Conservation (phyloP, 345 rosid species). For the Conringia planisiliqua region DNA sequence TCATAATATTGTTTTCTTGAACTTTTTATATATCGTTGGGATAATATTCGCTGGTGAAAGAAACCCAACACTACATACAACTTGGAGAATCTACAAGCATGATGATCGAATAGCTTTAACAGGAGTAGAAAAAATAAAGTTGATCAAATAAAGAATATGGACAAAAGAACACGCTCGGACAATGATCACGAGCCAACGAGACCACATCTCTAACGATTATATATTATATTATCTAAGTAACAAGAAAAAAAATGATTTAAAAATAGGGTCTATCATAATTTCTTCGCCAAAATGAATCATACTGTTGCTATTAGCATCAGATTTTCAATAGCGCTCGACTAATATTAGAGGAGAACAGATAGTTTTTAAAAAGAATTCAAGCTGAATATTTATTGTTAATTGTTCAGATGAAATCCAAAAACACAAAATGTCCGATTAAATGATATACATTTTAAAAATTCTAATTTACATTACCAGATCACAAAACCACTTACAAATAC, state of each 20-base stretch:
- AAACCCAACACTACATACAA: constrained; percentile 35
- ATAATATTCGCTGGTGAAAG: constrained; percentile 38
- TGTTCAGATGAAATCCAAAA: background rate
- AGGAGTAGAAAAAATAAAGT: constrained; percentile 30
- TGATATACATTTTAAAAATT: background rate
- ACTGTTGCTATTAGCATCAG: background rate
- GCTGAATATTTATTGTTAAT: background rate
- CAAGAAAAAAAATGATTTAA: background rate
- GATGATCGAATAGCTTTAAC: constrained; percentile 34
- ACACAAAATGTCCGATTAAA: background rate
- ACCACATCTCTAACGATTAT: constrained; percentile 29
- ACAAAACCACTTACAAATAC: background rate
- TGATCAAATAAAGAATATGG: constrained; percentile 35
- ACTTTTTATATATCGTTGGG: background rate
- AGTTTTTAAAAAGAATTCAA: background rate
- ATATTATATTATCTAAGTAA: constrained; percentile 21
- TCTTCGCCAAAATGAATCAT: background rate
- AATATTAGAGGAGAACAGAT: background rate
- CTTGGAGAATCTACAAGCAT: constrained; percentile 38
- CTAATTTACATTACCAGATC: background rate
- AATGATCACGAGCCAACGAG: constrained; percentile 35
- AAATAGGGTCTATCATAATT: constrained; percentile 1
- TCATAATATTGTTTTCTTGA: background rate
- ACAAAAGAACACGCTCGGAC: constrained; percentile 37
- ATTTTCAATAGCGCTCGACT: background rate